Conservation (phyloP, 768 basidiomycete species). For the Trametes elegans region DNA sequence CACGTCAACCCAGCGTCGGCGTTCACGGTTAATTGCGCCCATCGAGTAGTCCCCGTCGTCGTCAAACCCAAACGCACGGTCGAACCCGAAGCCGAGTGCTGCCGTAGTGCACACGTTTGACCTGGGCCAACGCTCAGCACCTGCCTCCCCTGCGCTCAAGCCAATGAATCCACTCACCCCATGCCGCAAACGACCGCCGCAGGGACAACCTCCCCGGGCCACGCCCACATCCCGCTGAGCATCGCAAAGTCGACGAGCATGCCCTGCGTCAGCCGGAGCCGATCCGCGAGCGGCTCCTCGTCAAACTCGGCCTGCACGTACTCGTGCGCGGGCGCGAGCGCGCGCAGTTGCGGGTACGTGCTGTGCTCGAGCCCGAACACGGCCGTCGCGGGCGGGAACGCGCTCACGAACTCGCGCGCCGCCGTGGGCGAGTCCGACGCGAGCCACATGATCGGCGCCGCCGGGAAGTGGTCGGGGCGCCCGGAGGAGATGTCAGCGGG, state of each 20-base stretch:
- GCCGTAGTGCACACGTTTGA: constrained; percentile 3
- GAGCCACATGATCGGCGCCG: constrained; percentile 46
- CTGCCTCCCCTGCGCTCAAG: too few species aligned
- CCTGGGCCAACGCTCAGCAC: too few species aligned
- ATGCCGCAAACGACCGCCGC: constrained; percentile 55
- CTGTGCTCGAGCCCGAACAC: constrained; percentile 49
- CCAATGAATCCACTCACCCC: too few species aligned
- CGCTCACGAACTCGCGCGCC: constrained; percentile 40
- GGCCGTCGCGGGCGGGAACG: constrained; percentile 34
- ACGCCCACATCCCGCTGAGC: constrained; percentile 60
- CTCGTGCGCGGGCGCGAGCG: constrained; percentile 47
- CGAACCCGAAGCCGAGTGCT: constrained; percentile 49
- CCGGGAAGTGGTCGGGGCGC: constrained; percentile 23
- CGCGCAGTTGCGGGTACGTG: constrained; percentile 39
- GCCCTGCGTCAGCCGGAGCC: constrained; percentile 55
- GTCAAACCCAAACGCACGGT: constrained; percentile 55
- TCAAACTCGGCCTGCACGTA: constrained; percentile 57
- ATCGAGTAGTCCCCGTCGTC: constrained; percentile 31
- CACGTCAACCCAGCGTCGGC: constrained; percentile 63
- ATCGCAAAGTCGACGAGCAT: constrained; percentile 70
- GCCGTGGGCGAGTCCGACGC: constrained; percentile 59
- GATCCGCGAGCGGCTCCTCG: constrained; percentile 35
- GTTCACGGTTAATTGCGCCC: constrained; percentile 45
- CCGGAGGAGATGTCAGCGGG: constrained; percentile 8
- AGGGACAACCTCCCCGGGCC: constrained; percentile 42